Evolutionary conservation across 495 filamentous ascomycete species (phyloP).

Genomic region (Neurospora africana): DNA sequence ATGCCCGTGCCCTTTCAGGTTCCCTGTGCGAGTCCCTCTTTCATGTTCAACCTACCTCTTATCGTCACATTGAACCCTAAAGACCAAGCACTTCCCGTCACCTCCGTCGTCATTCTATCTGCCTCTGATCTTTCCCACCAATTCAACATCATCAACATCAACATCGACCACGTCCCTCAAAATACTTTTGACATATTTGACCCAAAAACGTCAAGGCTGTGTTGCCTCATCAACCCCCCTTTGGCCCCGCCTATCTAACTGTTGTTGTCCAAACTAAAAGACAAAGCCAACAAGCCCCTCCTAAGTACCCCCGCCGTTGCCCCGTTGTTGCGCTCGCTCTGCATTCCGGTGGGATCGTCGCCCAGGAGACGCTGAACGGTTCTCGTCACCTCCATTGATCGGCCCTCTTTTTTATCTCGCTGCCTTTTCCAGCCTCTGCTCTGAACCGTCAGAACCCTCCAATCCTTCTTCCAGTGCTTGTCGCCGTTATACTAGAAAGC

Average conservation of each 20-base stretch:
- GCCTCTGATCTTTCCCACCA: not conserved
- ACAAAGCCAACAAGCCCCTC: not conserved
- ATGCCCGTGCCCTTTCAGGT: not conserved
- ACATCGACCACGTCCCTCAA: not conserved
- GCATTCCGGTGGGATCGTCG: not conserved
- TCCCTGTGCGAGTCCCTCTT: not conserved
- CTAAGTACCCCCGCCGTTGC: not conserved
- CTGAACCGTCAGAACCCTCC: not conserved
- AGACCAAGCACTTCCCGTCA: not conserved
- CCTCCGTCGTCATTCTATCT: not conserved
- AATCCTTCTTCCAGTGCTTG: not conserved
- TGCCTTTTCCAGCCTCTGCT: not conserved
- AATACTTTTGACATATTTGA: not conserved
- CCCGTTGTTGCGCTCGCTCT: not conserved
- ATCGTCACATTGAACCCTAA: not conserved
- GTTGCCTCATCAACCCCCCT: not conserved
- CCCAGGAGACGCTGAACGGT: not conserved
- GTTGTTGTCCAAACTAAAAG: not conserved
- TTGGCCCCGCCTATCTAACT: not conserved
- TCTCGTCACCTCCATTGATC: not conserved
- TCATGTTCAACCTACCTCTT: not conserved
- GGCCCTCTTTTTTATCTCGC: not conserved
- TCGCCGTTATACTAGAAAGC: not conserved
- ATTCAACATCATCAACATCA: not conserved
- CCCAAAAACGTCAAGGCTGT: not conserved